Base-by-base conservation (phyloP, 148 eudicot species). In the Rhododendron simsii region DNA sequence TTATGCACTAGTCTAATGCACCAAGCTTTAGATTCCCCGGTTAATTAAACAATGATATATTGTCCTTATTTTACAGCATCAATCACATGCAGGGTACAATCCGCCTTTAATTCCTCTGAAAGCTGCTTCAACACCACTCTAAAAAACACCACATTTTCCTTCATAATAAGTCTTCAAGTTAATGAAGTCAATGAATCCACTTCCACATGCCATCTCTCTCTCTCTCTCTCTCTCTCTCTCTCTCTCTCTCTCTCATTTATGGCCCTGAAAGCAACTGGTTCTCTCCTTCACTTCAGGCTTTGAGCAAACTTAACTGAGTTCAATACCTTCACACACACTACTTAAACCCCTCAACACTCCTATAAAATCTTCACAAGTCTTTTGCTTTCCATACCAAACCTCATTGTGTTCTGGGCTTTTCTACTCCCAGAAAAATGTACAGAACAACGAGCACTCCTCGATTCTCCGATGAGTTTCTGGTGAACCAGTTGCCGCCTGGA, bases 371-470 rank as follows among this genome's bases (percentile, higher is more conserved):
- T 10, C 59, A 33, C 44, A 80, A 16, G 37, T 20, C 75, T 5
- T 61, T 65, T 45, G 61, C 59, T 15, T 85, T 79, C 5, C 21
- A 26, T 5, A 9, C 63, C 16, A 9, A 44, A 44, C 48, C 51
- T 8, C 10, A 2, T 77, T 77, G 26, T 6, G 3, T 37, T 21
- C 12, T 35, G 16, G 3, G 2, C 44, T 37, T 16, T 18, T 2
- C 12, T 57, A 51, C 50, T 41, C 8, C 65, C 12, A 55, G 45
- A 87, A 20, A 45, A 44, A 91, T 93, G 95, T 82, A 93, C 45
- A 89, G 95, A 69, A 78, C 91, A 50, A 73, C 89, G 0, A 91
- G 90, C 57, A 83, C 86, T 39, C 67, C 87, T 20, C 86, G 92
- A 18, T 59, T 86, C 47, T 81, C 92, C 26, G 92, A 93, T 4